Evolutionary conservation across 1,139 yeast species (phyloP).

Genomic region (Kodamaea ohmeri): DNA sequence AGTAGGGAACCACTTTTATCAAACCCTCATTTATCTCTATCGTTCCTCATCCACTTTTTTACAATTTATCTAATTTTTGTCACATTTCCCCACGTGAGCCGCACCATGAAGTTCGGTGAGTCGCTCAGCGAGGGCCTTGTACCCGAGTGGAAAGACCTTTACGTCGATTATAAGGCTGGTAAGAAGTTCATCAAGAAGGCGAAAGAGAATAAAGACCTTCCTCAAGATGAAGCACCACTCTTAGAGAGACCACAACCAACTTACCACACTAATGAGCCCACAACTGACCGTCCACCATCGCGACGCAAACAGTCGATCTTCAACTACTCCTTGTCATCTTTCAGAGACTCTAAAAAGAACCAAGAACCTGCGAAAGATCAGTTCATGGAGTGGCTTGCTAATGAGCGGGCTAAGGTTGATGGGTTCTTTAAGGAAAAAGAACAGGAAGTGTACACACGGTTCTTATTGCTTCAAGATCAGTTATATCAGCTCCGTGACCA

Average conservation of each 20-base stretch:
- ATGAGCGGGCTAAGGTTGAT: constrained; percentile 58
- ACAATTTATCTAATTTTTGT: background rate
- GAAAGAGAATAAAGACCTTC: constrained; percentile 7
- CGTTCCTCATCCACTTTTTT: background rate
- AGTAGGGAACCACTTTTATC: too few relatives aligned
- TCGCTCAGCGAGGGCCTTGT: constrained; percentile 58
- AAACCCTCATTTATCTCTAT: too few relatives aligned
- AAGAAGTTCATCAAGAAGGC: constrained; percentile 38
- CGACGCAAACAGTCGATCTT: constrained; percentile 22
- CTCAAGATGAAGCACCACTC: constrained; percentile 20
- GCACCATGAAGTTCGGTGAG: constrained; percentile 63
- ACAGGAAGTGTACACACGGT: constrained; percentile 57
- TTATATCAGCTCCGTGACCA: constrained; percentile 62
- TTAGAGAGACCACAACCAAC: constrained; percentile 11
- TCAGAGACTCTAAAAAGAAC: constrained; percentile 20
- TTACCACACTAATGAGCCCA: constrained; percentile 7
- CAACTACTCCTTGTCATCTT: constrained; percentile 21
- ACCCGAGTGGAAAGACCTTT: constrained; percentile 86
- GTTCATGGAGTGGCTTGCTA: constrained; percentile 62
- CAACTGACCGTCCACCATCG: constrained; percentile 8
- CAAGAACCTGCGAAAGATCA: constrained; percentile 32
- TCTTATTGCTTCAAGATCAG: constrained; percentile 64
- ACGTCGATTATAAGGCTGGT: constrained; percentile 66
- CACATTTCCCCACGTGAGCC: constrained; percentile 1
- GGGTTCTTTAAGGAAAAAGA: constrained; percentile 60